These are phyloP conservation scores for Metarhizium humberi DNA, from an alignment of 2,329 filamentous ascomycete genomes.

Conservation along the genomic window DNA sequence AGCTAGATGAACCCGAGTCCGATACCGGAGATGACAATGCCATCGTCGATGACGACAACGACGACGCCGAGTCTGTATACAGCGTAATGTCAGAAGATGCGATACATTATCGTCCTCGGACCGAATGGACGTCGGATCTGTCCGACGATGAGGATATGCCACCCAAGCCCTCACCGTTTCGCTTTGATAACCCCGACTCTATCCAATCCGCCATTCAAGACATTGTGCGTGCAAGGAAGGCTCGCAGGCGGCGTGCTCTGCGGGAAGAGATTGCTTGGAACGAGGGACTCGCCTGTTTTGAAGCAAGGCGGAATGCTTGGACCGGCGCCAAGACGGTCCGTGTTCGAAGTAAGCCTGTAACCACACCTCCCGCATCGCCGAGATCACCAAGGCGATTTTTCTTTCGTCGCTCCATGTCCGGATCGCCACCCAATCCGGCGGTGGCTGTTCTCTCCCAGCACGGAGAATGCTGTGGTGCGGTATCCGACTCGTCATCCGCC, in stretches of 20 bases:
- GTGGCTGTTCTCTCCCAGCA: conserved; percentile 13
- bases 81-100: conserved; percentile 48
- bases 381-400: conserved; percentile 41
- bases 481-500: conserved; percentile 33
- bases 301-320: conserved; percentile 72
- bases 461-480: conserved; percentile 24
- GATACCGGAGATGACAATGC: conserved; percentile 17
- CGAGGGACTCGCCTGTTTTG: conserved; percentile 70
- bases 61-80: conserved; percentile 43
- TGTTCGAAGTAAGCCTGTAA: conserved; percentile 36
- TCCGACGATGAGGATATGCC: conserved; percentile 37
- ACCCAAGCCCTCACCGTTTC: conserved; percentile 37
- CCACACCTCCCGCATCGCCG: conserved; percentile 32
- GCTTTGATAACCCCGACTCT: conserved; percentile 40
- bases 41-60: conserved; percentile 31
- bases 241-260: conserved; percentile 45
- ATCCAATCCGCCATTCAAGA: conserved; percentile 32
- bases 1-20: conserved; percentile 20
- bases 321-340: conserved; percentile 61
- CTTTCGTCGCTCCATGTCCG: conserved; percentile 36
- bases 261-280: conserved; percentile 69
- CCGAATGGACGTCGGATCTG: conserved; percentile 49
- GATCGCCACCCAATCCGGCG: conserved; percentile 25
- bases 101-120: conserved; percentile 37
- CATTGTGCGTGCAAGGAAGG: conserved; percentile 38